Conservation (phyloP, 2,329 filamentous ascomycete species). For the Pseudogymnoascus sp. region DNA sequence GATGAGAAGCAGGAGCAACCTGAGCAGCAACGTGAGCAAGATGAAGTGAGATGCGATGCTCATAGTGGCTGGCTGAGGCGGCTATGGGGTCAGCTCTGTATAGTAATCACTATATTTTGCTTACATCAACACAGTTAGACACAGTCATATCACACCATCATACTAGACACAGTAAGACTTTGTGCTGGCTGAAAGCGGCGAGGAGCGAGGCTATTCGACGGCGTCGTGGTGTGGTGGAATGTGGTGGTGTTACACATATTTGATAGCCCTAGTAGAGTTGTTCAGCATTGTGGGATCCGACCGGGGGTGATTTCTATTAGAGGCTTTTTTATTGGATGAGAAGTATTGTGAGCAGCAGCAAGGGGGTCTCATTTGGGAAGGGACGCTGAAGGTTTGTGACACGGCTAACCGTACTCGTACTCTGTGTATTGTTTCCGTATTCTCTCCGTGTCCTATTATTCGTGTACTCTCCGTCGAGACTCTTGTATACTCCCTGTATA, state of each 20-base stretch:
- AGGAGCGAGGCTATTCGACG: neutral
- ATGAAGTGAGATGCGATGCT: neutral
- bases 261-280: neutral
- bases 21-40: neutral
- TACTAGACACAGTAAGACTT: neutral
- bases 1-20: neutral
- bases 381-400: neutral
- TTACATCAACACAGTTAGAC: neutral
- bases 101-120: neutral
- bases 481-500: neutral
- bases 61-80: neutral
- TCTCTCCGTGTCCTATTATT: too few relatives aligned
- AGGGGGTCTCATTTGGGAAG: neutral
- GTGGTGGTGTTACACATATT: slow-evolving; percentile 1
- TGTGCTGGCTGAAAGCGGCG: neutral
- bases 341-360: neutral
- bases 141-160: neutral
- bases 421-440: neutral
- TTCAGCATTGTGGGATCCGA: neutral
- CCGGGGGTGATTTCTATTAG: neutral
- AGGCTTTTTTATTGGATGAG: neutral
- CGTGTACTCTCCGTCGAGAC: neutral
- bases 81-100: neutral
- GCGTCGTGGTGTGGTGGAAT: neutral
- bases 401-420: neutral